Evolutionary conservation across 805 yeast genomes (phyloP), one percentile per base, ranked within the genome.

Genomic region (Candida rishiriensis): DNA sequence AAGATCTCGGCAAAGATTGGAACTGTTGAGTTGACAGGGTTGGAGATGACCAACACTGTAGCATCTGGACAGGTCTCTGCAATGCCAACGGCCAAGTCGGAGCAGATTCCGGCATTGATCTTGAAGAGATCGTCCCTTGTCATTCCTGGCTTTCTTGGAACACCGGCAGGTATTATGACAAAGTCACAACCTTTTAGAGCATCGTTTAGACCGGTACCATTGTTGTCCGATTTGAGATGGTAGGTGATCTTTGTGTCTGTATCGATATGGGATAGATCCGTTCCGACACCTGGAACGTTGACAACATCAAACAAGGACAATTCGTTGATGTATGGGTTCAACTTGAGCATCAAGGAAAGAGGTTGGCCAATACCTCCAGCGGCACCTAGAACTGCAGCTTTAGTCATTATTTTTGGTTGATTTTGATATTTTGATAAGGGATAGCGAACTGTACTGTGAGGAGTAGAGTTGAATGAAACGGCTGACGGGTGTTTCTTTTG

Each of bases 141-240:
- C 97, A 90, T 90, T 69, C 97, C 97, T 56, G 97, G 97, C 75
- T 89, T 90, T 81, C 95, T 87, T 75, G 95, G 97, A 47, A 90
- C 95, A 76, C 97, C 97, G 34, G 78, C 78, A 33, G 79, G 79
- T 52, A 73, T 73, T 48, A 73, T 59, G 36, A 73, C 78, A 53
- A 73, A 54, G 53, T 73, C 69, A 13, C 73, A 46, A 39, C 65
- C 72, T 53, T 68, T 66, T 47, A 73, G 65, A 28, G 78, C 65
- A 15, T 13, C n/a, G 2, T 31, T 74, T 46, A 79, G 72, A 14
- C 63, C 61, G 4, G 46, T 51, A 26, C 42, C 42, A 18, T 59
- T 53, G 32, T 52, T 50, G 39, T 62, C 63, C 9, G 60, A 64
- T 17, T 77, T 78, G 50, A 75, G 63, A 57, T 64, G 70, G 14